Conservation (phyloP, 768 basidiomycete species). For the Lyophyllum shimeji region DNA sequence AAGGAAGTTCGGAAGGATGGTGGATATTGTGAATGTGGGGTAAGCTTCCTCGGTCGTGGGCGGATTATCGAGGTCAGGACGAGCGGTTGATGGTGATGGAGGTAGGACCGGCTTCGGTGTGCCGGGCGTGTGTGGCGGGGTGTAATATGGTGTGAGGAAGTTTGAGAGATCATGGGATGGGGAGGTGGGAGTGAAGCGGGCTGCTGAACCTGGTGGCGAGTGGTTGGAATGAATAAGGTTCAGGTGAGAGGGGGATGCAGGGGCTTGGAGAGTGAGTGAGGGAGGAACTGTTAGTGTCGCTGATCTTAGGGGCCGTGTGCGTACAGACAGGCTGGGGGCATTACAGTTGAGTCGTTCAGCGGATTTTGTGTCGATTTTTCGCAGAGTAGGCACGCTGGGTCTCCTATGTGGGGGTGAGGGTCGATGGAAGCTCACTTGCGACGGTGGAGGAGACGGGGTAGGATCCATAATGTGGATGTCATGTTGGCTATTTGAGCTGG, state of each 20-base stretch:
- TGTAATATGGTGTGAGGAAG: constrained; percentile 50
- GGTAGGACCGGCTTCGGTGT: constrained; percentile 45
- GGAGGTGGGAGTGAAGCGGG: constrained; percentile 41
- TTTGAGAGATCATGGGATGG: constrained; percentile 34
- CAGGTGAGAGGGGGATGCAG: constrained; percentile 59
- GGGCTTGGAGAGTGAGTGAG: constrained; percentile 33
- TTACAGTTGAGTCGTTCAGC: constrained; percentile 47
- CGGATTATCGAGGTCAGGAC: constrained; percentile 60
- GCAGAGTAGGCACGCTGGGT: constrained; percentile 64
- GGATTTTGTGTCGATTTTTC: constrained; percentile 60
- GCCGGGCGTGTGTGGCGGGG: constrained; percentile 52
- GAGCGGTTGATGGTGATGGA: constrained; percentile 63
- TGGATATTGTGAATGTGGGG: constrained; percentile 78
- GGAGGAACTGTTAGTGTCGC: constrained; percentile 59
- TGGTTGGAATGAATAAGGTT: constrained; percentile 59
- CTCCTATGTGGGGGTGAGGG: constrained; percentile 53
- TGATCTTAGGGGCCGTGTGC: constrained; percentile 56
- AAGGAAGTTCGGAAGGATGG: constrained; percentile 88
- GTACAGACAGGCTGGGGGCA: constrained; percentile 61
- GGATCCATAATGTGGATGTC: constrained; percentile 35
- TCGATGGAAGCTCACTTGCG: constrained; percentile 53
- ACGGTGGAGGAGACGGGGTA: constrained; percentile 67
- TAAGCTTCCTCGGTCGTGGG: constrained; percentile 61
- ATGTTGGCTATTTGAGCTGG: background rate
- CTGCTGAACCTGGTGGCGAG: constrained; percentile 55